Base-by-base conservation (phyloP, 1,139 yeast species). In the Candida labiduridarum region DNA sequence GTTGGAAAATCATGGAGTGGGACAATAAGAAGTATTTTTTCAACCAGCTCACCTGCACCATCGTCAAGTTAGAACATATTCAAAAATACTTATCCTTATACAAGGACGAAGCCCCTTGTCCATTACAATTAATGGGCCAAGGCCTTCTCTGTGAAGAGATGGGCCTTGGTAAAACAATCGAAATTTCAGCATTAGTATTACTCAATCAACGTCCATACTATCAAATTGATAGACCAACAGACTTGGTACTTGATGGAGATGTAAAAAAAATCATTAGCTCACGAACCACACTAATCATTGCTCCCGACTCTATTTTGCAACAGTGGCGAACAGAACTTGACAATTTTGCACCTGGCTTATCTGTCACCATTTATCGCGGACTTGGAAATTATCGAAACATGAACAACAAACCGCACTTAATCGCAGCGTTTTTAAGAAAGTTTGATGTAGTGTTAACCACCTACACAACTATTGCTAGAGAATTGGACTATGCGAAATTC, bases 121-220 rank as follows among this genome's bases (percentile, higher is more conserved):
- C 59, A 11, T 49, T 31, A 12, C 36, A 48, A 4, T 48, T 71
- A 7, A 79, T 79, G 2, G 92, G 90, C 0, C 78, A 77, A 51
- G 96, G 94, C 0, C 69, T 92, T 8, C 66, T 92, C 38, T 87
- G 95, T 1, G 98, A 92, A 63, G 98, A 94, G 66, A 94, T 94
- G 99, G 98, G 99, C 0, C 76, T 94, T 4, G 99, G 99, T 0
- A 94, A 94, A 63, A 92, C 98, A 0, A 85, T 94, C 2, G 99
- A 94, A 64, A 73, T 90, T 7, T 74, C 90, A 1, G 76, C 96
- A 0, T 68, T 91, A 34, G 68, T 86, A 0, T 63, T 85, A 2
- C 62, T 85, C 49, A 87, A 92, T 63, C 83, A 74, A 25, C 65
- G 89, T 16, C 78, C 79, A 0, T 46, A 55, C 0, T 64, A 61